A percentile compares a stretch with the other conserved stretches of the same genome.
phyloP scores from a whole-genome alignment of 2,329 filamentous ascomycete genomes.

The Arthrinium puccinioides region DNA sequence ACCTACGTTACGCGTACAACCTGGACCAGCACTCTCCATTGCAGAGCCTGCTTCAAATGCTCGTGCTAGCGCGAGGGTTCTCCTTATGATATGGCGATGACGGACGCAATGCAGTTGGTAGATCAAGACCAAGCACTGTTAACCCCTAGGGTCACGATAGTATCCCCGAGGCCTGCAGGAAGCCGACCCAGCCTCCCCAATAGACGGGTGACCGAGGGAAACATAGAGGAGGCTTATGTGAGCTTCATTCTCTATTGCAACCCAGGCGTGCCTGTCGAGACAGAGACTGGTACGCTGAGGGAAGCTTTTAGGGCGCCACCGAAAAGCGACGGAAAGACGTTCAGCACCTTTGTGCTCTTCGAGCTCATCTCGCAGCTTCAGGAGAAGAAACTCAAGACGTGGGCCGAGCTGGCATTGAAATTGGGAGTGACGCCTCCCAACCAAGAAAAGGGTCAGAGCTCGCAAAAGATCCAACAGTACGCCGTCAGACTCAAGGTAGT shows the following conservation, averaged over 20 bases:
- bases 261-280: conserved; percentile 63
- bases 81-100: no score
- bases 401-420: conserved; percentile 79
- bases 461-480: conserved; percentile 92
- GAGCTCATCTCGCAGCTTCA: conserved; percentile 74
- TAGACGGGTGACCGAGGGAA: conserved; percentile 58
- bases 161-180: conserved; percentile 17
- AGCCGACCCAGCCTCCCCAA: conserved; percentile 47
- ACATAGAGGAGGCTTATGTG: conserved; percentile 76
- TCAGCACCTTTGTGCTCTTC: conserved; percentile 70
- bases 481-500: conserved; percentile 80
- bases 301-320: conserved; percentile 74
- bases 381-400: conserved; percentile 80
- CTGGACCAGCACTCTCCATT: no score
- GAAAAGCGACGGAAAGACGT: conserved; percentile 80
- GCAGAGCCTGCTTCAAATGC: no score
- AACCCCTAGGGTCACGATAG: conserved; percentile 13
- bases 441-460: conserved; percentile 75
- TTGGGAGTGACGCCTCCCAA: conserved; percentile 85
- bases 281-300: conserved; percentile 63
- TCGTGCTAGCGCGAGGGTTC: no score
- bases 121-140: no score
- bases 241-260: conserved; percentile 88
- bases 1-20: no score
- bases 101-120: no score